Evolutionary conservation across 208 protist species (phyloP), one percentile per base, ranked within the genome.

Genomic region (Trypanosoma avium): DNA sequence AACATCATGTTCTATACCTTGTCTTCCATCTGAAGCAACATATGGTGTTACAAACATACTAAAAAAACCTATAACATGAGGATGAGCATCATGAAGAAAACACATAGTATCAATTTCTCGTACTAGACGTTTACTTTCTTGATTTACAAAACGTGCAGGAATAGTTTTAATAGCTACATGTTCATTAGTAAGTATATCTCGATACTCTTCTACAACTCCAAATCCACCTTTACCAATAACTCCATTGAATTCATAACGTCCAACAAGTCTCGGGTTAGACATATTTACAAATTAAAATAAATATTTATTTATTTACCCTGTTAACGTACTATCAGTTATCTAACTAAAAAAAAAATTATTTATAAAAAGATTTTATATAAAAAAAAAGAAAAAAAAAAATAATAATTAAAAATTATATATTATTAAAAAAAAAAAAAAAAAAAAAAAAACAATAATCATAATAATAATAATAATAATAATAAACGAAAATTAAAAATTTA

Each of bases 81-180:
- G 88, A 61, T 99, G 98, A 15, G 71, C 63, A 27, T 81, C 67
- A 62, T 98, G 77, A 40, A 99, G 70, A 65, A 99, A 97, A 50
- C 86, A 92, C 63, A 99, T 92, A 15, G 98, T 84, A 42, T 98
- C 98, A 36, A 99, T 96, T 72, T 99, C 94, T 17, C 94, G 74
- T 32, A 98, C 77, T 1, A 97, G 91, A 24, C 89, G 89, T n/a
- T 88, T 89, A 15, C 88, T 92, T 47, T 97, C 96, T 50, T 95
- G 84, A 52, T 97, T 86, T 32, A 97, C 86, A 61, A 79, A 91
- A 21, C 77, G 60, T 8, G 90, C 55, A 0, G 80, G 86, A 29
- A 98, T 97, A 0, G 88, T 93, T 53, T 97, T 98, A 56, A 97
- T 75, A 35, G 94, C 94, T 10, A 97, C 93, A 36, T 81, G 75